Percentiles rank a stretch among this genome's conserved stretches.
These are phyloP conservation scores for Scenedesmus sp. DNA, from an alignment of 163 green algal genomes.

Conservation along the genomic window DNA sequence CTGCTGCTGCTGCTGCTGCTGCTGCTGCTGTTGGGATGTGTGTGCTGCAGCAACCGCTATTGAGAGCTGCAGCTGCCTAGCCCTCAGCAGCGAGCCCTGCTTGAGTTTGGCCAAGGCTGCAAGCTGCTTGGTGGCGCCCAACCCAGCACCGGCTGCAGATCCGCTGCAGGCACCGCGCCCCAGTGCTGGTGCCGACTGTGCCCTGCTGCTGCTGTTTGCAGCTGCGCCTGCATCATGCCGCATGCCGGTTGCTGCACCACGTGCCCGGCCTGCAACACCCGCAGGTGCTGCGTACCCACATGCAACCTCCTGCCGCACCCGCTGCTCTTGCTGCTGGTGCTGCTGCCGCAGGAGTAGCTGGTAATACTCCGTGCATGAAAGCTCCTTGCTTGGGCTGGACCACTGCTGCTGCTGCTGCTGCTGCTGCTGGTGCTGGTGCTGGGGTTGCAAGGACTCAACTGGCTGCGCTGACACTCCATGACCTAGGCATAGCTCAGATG, in stretches of 20 bases:
- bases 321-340: constrained; percentile 33
- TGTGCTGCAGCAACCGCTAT: neutral
- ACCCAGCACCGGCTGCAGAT: neutral
- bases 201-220: constrained; percentile 10
- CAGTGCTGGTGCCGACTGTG: neutral
- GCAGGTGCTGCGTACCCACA: neutral
- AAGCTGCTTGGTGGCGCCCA: neutral
- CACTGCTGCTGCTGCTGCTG: constrained; percentile 43
- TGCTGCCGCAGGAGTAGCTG: constrained; percentile 24
- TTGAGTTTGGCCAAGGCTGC: constrained; percentile 40
- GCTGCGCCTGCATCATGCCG: neutral
- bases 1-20: constrained; percentile 25
- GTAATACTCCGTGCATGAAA: constrained; percentile 42
- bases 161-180: neutral
- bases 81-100: constrained; percentile 15
- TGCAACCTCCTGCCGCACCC: neutral
- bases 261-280: neutral
- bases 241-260: neutral
- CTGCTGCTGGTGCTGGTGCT: neutral
- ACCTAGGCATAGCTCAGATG: constrained; percentile 27
- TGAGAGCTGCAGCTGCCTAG: constrained; percentile 14
- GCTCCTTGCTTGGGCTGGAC: neutral
- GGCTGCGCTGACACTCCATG: constrained; percentile 28
- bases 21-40: constrained; percentile 24
- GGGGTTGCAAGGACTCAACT: neutral